Conservation (phyloP, 305 asterid species). For the Petunia hybrid region DNA sequence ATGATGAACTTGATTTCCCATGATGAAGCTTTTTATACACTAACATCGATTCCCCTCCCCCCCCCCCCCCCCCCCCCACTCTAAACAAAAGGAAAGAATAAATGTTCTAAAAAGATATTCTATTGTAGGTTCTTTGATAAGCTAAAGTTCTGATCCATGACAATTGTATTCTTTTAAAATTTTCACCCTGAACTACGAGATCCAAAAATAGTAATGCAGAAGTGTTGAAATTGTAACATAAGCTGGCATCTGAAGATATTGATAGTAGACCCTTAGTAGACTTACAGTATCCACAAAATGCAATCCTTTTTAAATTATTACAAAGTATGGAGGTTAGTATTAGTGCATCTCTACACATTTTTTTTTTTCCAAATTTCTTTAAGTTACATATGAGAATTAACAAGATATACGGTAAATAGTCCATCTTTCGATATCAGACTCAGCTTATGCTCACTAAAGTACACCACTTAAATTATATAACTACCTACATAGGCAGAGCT, state of each 20-base stretch:
- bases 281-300: not conserved
- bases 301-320: not conserved
- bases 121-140: too few species aligned
- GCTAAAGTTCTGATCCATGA: too few species aligned
- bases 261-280: not conserved
- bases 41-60: not conserved
- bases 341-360: not conserved
- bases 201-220: too few species aligned
- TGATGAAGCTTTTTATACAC: slow-evolving; percentile 23
- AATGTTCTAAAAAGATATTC: too few species aligned
- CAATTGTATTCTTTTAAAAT: too few species aligned
- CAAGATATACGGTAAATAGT: not conserved
- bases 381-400: not conserved
- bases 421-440: not conserved
- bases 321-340: slow-evolving; percentile 19
- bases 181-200: too few species aligned
- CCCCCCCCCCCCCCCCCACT: not conserved
- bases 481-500: too few species aligned
- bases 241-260: not conserved
- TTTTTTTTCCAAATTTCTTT: not conserved
- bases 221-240: not conserved
- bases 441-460: not conserved
- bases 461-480: not conserved
- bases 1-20: slow-evolving; percentile 1
- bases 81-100: not conserved